Base-by-base conservation (phyloP, 2,329 filamentous ascomycete genomes). In the Hypoxylon sp. region DNA sequence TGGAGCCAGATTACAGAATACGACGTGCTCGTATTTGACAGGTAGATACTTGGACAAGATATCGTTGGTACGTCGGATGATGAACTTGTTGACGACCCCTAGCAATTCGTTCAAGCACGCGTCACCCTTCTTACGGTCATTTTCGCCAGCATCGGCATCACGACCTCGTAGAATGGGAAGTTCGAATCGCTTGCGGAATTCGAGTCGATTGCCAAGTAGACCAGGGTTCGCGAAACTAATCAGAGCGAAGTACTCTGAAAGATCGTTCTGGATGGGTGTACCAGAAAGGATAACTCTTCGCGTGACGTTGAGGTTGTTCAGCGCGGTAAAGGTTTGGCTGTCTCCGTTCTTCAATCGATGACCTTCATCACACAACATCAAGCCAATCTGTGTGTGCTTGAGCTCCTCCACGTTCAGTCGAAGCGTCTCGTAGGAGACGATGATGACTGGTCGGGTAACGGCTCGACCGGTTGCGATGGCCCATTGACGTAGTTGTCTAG, bases 1-100 rank as follows among this genome's bases (percentile, higher is more conserved):
- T 0, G 90, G 89, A 11, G 94, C 89, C 34, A 96, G 80, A 63
- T 93, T 93, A 79, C 94, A 99, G 74, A 99, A 99, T 1, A 99
- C 94, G 20, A 99, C 94, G 69, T 99, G 94, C 72, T 99, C 94
- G 72, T 99, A 99, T 76, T 99, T 99, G 76, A 97, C 87, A 0
- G 94, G 94, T 51, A 99, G 75, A 68, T 99, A 99, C 71, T 99
- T 99, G 41, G 93, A 97, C 16, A 99, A 75, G 55, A 99, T 96
- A 67, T 99, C 94, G 79, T 99, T 99, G 3, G 93, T 97, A 50
- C 94, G 87, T 52, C 94, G 88, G 64, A 99, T 99, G 69, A 99
- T 95, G 74, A 99, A 99, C 67, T 96, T 97, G 75, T 97, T 99
- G 67, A 99, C 94, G 32, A 96, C 77, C 2, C 78, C 78, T 2